These are phyloP conservation scores for Apiotrichum laibachii DNA, from an alignment of 1,284 basidiomycete species.

Conservation along the genomic window DNA sequence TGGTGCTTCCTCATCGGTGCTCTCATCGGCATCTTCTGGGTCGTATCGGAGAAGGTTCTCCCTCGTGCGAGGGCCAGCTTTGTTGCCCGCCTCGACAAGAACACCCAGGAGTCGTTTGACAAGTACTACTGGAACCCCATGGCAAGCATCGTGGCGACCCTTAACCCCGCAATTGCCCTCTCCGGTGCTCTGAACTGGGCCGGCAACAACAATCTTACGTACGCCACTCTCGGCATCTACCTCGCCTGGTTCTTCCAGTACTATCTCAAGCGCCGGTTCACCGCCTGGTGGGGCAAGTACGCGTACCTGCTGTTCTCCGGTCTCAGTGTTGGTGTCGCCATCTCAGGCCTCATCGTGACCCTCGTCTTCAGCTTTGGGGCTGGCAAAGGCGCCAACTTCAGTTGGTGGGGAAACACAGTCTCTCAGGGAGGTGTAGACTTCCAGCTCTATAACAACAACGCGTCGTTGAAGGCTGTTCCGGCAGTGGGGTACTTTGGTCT, in stretches of 20 bases:
- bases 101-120: neutral
- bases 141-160: neutral
- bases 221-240: slow-evolving; percentile 11
- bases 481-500: slow-evolving; percentile 14
- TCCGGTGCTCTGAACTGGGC: slow-evolving; percentile 14
- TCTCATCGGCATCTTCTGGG: slow-evolving; percentile 12
- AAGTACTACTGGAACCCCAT: neutral
- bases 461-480: slow-evolving; percentile 8
- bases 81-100: neutral
- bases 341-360: slow-evolving; percentile 17
- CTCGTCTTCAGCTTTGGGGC: slow-evolving; percentile 4
- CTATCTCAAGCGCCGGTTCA: slow-evolving; percentile 23
- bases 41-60: neutral
- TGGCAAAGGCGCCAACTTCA: neutral
- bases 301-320: slow-evolving; percentile 23
- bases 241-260: slow-evolving; percentile 16
- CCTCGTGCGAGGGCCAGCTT: neutral
- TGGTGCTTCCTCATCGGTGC: slow-evolving; percentile 21
- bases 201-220: slow-evolving; percentile 12
- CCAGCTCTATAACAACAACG: slow-evolving; percentile 6
- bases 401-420: slow-evolving; percentile 17
- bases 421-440: slow-evolving; percentile 5
- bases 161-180: slow-evolving; percentile 16
- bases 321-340: slow-evolving; percentile 16
- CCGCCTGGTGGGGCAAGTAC: slow-evolving; percentile 25